Evolutionary conservation across 768 basidiomycete species (phyloP).

Genomic region (Panaeolus cyanescens): DNA sequence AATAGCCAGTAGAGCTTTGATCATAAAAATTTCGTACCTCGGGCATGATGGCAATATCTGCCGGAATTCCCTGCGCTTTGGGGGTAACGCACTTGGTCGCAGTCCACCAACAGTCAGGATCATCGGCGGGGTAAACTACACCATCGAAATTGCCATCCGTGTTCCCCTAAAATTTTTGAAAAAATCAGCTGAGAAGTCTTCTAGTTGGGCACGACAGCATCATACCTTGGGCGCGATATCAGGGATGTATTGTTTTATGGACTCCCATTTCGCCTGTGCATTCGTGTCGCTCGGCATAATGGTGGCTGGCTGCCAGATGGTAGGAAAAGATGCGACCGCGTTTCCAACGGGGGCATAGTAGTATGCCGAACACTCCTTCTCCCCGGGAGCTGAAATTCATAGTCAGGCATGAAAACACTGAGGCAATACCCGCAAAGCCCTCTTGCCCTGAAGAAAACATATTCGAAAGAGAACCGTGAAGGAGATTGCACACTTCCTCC

Average conservation of each 20-base stretch:
- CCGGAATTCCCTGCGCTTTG: slow-evolving; percentile 41
- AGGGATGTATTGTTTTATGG: slow-evolving; percentile 46
- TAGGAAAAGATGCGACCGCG: slow-evolving; percentile 40
- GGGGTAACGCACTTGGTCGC: slow-evolving; percentile 44
- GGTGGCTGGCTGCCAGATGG: slow-evolving; percentile 43
- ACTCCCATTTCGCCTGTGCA: slow-evolving; percentile 44
- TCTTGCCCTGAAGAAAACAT: neutral
- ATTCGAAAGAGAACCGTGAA: neutral
- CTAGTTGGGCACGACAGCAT: neutral
- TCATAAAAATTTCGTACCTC: slow-evolving; percentile 36
- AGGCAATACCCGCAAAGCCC: neutral
- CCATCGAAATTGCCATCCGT: slow-evolving; percentile 30
- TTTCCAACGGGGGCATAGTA: slow-evolving; percentile 35
- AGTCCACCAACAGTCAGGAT: slow-evolving; percentile 61
- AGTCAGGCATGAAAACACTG: neutral
- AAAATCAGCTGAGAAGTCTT: neutral
- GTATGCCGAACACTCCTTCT: slow-evolving; percentile 45
- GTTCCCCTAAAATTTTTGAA: slow-evolving; percentile 18
- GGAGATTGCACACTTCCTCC: neutral
- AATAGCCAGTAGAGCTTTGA: neutral
- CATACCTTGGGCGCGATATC: slow-evolving; percentile 46
- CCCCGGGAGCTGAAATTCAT: slow-evolving; percentile 8
- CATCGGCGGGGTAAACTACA: slow-evolving; percentile 35
- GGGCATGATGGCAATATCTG: slow-evolving; percentile 48
- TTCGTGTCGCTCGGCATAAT: slow-evolving; percentile 44